phyloP scores from a whole-genome alignment of 75 land plant species.

The Pinus taeda region DNA sequence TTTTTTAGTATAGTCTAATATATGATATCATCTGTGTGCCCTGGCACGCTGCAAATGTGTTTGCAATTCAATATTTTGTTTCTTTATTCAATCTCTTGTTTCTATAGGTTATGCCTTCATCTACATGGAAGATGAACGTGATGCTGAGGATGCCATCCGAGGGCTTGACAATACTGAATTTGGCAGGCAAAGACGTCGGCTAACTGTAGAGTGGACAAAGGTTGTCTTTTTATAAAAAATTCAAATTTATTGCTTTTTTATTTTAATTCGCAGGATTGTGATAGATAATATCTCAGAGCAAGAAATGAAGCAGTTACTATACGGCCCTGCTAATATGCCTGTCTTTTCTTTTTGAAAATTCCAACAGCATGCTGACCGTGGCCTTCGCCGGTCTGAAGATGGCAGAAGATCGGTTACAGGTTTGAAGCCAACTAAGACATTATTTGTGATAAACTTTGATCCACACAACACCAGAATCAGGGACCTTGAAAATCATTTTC shows the following conservation, averaged over 20 bases:
- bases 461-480: slow-evolving; percentile 65
- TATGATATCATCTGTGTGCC: not conserved
- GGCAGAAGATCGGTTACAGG: slow-evolving; percentile 53
- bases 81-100: not conserved
- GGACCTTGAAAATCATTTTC: slow-evolving; percentile 87
- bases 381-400: slow-evolving; percentile 58
- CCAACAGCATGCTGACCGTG: slow-evolving; percentile 69
- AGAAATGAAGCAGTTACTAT: too few species aligned
- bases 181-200: slow-evolving; percentile 71
- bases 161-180: slow-evolving; percentile 73
- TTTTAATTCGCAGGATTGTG: too few species aligned
- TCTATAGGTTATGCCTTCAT: not conserved
- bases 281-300: too few species aligned
- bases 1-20: not conserved
- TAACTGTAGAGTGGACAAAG: slow-evolving; percentile 97
- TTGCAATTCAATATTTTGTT: not conserved
- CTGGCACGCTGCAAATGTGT: slow-evolving; percentile 19
- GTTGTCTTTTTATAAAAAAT: slow-evolving; percentile 16
- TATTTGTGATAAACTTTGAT: slow-evolving; percentile 96
- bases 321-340: too few species aligned
- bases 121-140: slow-evolving; percentile 66
- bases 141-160: slow-evolving; percentile 91
- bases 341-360: not conserved
- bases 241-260: too few species aligned
- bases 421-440: slow-evolving; percentile 78